These are phyloP conservation scores for Metschnikowia lochheadii DNA, from an alignment of 805 yeast genomes.

Conservation along the genomic window DNA sequence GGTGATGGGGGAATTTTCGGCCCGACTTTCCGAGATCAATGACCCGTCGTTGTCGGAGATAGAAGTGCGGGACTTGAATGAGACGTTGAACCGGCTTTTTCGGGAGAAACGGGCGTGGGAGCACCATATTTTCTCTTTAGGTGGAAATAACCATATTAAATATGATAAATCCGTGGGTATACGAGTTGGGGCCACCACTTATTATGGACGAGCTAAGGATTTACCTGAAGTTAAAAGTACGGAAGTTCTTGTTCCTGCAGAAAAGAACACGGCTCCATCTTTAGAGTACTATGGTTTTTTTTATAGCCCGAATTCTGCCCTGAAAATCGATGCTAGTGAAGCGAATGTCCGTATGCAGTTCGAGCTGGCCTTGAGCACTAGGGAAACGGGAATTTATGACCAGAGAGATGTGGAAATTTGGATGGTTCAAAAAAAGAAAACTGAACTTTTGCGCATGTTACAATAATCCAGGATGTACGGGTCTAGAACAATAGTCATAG, in stretches of 20 bases:
- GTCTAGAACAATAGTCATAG: background rate
- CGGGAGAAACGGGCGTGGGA: slow-evolving; percentile 79
- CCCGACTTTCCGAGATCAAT: slow-evolving; percentile 56
- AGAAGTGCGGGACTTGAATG: slow-evolving; percentile 71
- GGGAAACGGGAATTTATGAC: background rate
- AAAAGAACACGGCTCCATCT: slow-evolving; percentile 17
- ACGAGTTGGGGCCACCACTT: slow-evolving; percentile 53
- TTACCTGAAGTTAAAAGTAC: slow-evolving; percentile 51
- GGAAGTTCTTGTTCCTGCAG: slow-evolving; percentile 14
- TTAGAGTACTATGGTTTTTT: slow-evolving; percentile 42
- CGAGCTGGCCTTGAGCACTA: slow-evolving; percentile 11
- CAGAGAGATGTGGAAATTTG: slow-evolving; percentile 41
- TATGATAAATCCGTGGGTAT: slow-evolving; percentile 23
- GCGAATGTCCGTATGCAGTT: slow-evolving; percentile 11
- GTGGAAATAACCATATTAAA: slow-evolving; percentile 64
- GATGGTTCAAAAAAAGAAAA: slow-evolving; percentile 43
- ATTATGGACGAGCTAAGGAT: slow-evolving; percentile 81
- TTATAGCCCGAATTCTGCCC: slow-evolving; percentile 16
- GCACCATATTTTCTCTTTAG: slow-evolving; percentile 59
- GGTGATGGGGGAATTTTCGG: slow-evolving; percentile 60
- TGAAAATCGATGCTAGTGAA: slow-evolving; percentile 3
- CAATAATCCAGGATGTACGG: background rate
- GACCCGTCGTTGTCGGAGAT: slow-evolving; percentile 53
- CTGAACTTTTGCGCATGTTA: slow-evolving; percentile 37
- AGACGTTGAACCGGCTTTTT: slow-evolving; percentile 61